Base-by-base conservation (phyloP, 169 alveolate genomes). In the Cryptosporidium xiaoi region DNA sequence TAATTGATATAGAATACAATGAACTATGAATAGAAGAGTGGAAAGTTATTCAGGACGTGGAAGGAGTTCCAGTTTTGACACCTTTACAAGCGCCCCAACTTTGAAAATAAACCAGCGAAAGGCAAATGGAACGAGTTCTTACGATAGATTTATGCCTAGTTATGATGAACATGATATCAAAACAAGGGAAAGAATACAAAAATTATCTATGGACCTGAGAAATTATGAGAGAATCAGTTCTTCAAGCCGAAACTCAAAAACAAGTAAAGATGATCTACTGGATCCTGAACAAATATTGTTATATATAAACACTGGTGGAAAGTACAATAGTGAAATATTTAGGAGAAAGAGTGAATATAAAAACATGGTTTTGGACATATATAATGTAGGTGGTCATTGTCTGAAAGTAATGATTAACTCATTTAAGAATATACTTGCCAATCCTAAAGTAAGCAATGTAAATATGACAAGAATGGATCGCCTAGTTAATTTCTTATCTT, bases 381-480 rank as follows among this genome's bases (percentile, higher is more conserved):
- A 46, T 62, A 34, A 50, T 40, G 29, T 40, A 12, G 71, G 71
- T 13, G 87, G 87, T 16, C 40, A 46, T 24, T 77, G 87, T 20
- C 34, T 8, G 8, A 71, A 77, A 16, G 50, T 77, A 20, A 60
- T 77, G 87, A 60, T 77, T 24, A 62, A 66, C 50, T 77, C 87
- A 24, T 77, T 77, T 34, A 56, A 46, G 20, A 62, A 62, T 46
- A 62, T 77, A 27, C 64, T 48, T 3, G 40, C 18, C 16, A 56
- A 60, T 62, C 60, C 62, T 6, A 62, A 62, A 60, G 64, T 56
- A 3, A 60, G 51, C 13, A 36, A 34, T 60, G 65, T 60, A 6
- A 60, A 20, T 60, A 77, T 62, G 77, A 77, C 77, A 7, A 77
- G 87, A 77, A 56, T 77, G 87, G 71, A 77, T 6, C 69, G 87